These are phyloP conservation scores for Talaromyces albobiverticillius DNA, from an alignment of 2,329 filamentous ascomycete genomes.

Conservation along the genomic window DNA sequence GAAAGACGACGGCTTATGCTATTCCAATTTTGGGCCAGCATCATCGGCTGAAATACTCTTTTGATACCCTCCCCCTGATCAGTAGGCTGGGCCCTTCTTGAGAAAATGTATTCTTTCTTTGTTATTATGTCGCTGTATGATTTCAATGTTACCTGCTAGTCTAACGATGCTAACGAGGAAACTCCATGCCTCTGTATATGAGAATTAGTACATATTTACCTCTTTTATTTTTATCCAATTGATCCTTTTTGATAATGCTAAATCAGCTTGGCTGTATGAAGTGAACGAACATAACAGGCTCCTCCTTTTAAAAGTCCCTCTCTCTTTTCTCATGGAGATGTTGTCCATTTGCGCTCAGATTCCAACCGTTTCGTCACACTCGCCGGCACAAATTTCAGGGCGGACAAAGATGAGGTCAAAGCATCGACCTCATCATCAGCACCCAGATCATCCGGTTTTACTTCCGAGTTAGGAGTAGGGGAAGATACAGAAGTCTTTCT, in stretches of 20 bases:
- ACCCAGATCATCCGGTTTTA: too few species aligned
- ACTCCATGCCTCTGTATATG: not conserved
- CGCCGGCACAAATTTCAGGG: slow-evolving; percentile 42
- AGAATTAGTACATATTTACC: not conserved
- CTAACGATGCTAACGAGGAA: not conserved
- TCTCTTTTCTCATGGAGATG: not conserved
- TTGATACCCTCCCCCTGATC: slow-evolving; percentile 4
- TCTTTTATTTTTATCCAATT: not conserved
- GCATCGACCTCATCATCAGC: slow-evolving; percentile 29
- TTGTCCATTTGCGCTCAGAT: slow-evolving; percentile 14
- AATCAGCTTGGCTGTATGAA: not conserved
- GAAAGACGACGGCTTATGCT: too few species aligned
- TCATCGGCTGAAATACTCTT: not conserved
- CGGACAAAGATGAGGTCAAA: slow-evolving; percentile 43
- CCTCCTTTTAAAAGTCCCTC: too few species aligned
- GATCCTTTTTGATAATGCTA: not conserved
- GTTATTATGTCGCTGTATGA: not conserved
- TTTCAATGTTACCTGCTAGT: not conserved
- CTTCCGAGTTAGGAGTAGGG: too few species aligned
- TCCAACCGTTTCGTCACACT: slow-evolving; percentile 36
- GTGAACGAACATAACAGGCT: not conserved
- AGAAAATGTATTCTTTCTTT: slow-evolving; percentile 4
- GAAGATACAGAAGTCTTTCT: slow-evolving; percentile 30
- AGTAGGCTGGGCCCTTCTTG: not conserved
- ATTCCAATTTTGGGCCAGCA: too few species aligned